Conservation (phyloP, 164 flowering plant genomes). For the Vitis rupestris region DNA sequence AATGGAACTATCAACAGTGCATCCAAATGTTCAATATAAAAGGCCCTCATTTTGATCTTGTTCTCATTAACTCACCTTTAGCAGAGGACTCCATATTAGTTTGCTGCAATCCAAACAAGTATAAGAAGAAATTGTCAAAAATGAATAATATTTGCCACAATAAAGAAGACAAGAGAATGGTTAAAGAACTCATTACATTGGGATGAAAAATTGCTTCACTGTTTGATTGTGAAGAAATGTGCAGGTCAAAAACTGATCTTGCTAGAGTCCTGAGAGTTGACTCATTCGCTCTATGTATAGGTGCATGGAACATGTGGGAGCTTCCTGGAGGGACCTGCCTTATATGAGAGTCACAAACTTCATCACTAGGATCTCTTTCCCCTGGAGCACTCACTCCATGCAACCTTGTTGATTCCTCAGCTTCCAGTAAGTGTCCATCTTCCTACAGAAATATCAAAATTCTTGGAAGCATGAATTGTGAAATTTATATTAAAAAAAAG, state of each 20-base stretch:
- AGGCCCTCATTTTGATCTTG: background rate
- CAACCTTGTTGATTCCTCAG: conserved; percentile 15
- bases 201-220: conserved; percentile 6
- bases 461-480: background rate
- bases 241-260: conserved; percentile 30
- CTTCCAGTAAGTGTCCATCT: conserved; percentile 15
- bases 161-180: background rate
- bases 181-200: conserved; percentile 17
- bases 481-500: background rate
- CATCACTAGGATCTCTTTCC: conserved; percentile 20
- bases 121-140: background rate
- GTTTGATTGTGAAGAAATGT: conserved; percentile 7
- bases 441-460: conserved; percentile 21
- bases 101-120: conserved; percentile 28
- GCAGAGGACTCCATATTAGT: conserved; percentile 12
- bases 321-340: conserved; percentile 11
- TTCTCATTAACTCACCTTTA: conserved; percentile 33
- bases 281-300: conserved; percentile 34
- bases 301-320: conserved; percentile 8
- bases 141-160: background rate
- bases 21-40: background rate
- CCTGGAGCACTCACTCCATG: conserved; percentile 15
- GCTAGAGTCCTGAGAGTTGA: conserved; percentile 38
- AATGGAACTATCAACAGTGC: conserved; percentile 8
- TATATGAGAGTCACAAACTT: conserved; percentile 5